Percentiles rank a stretch among this genome's conserved stretches.
Evolutionary conservation across 1,139 yeast species (phyloP).

Genomic region (Yamadazyma mexicana): DNA sequence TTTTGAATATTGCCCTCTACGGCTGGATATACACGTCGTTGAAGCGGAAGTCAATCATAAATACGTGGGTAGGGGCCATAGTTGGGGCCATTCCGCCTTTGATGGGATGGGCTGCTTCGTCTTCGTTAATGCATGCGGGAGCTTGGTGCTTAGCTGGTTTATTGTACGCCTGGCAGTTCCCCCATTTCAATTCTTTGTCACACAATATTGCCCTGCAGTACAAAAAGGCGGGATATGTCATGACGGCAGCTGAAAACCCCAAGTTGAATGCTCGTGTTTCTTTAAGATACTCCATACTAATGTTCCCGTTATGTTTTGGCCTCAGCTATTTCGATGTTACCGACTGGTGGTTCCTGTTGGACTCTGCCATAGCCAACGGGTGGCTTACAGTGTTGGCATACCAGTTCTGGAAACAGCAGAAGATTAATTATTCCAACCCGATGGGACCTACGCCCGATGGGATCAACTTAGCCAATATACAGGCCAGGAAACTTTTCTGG

Average conservation of each 20-base stretch:
- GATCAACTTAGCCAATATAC: conserved; percentile 54
- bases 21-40: conserved; percentile 90
- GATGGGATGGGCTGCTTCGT: conserved; percentile 99
- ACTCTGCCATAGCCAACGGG: conserved; percentile 76
- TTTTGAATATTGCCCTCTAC: conserved; percentile 74
- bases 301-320: conserved; percentile 93
- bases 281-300: conserved; percentile 77
- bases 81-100: conserved; percentile 98
- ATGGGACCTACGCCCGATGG: conserved; percentile 53
- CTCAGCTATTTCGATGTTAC: conserved; percentile 77
- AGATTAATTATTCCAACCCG: conserved; percentile 46
- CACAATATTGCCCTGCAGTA: conserved; percentile 88
- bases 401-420: conserved; percentile 81
- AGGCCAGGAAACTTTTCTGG: conserved; percentile 88
- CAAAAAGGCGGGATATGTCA: conserved; percentile 88
- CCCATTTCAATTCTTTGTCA: conserved; percentile 91
- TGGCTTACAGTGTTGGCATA: conserved; percentile 84
- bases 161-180: conserved; percentile 97
- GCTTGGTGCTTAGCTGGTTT: conserved; percentile 94
- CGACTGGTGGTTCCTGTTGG: conserved; percentile 77
- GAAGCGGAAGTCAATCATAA: conserved; percentile 78
- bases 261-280: conserved; percentile 91
- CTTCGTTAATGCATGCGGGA: conserved; percentile 79
- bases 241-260: conserved; percentile 96
- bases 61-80: conserved; percentile 98